Conservation (phyloP, 306 rosid species). For the Astragalus glycyphyllos region DNA sequence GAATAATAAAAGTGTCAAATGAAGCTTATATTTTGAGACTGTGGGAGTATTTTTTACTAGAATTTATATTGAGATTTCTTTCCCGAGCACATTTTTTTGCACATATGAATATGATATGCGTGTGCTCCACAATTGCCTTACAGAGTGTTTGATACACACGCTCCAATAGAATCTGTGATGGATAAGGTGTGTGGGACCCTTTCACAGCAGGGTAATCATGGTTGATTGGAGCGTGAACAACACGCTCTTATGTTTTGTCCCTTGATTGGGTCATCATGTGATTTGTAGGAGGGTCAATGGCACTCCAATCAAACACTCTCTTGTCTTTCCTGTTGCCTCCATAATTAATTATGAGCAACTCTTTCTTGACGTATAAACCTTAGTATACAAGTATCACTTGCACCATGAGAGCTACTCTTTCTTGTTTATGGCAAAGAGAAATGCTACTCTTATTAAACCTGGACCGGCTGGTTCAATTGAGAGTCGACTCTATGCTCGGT, state of each 20-base stretch:
- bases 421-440: too few relatives aligned
- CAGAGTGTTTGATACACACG: conserved; percentile 29
- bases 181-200: neutral
- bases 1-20: too few relatives aligned
- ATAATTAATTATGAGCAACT: neutral
- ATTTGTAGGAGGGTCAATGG: conserved; percentile 50
- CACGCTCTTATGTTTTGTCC: conserved; percentile 43
- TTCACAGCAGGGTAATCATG: neutral
- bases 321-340: neutral
- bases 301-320: conserved; percentile 39
- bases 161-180: conserved; percentile 27
- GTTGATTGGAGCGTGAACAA: conserved; percentile 1
- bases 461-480: too few relatives aligned
- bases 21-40: too few relatives aligned
- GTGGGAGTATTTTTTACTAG: too few relatives aligned
- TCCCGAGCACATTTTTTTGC: conserved; percentile 3
- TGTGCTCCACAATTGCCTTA: neutral
- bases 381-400: too few relatives aligned
- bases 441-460: too few relatives aligned
- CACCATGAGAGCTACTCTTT: too few relatives aligned
- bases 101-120: neutral
- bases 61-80: neutral
- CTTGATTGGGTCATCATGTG: conserved; percentile 41
- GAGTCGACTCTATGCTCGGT: too few relatives aligned
- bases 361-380: too few relatives aligned